phyloP scores from a whole-genome alignment of 352 stramenopile genomes.

The Elongisporangium anandrum region DNA sequence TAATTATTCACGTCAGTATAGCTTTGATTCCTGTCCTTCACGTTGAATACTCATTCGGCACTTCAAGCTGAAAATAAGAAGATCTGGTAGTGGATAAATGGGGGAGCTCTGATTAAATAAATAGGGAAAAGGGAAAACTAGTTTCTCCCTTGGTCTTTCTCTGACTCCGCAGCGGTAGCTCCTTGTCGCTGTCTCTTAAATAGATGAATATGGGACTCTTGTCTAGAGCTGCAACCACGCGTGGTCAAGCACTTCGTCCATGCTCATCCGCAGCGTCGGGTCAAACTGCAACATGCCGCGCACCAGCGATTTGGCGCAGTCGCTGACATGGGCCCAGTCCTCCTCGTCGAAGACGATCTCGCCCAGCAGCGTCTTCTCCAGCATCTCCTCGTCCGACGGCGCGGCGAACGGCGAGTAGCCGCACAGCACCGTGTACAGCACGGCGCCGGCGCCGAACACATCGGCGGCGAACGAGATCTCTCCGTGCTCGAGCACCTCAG shows the following conservation, averaged over 20 bases:
- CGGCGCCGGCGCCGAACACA: conserved; percentile 68
- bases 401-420: conserved; percentile 67
- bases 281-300: conserved; percentile 50
- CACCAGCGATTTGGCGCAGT: conserved; percentile 54
- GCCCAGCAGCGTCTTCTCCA: conserved; percentile 39
- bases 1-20: too few species aligned
- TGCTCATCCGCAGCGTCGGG: conserved; percentile 32
- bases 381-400: conserved; percentile 54
- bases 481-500: conserved; percentile 51
- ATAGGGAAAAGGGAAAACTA: neutral
- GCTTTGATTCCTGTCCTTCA: too few species aligned
- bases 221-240: conserved; percentile 39
- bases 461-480: conserved; percentile 60
- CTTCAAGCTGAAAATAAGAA: neutral
- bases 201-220: neutral
- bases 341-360: conserved; percentile 52
- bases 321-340: conserved; percentile 47
- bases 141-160: neutral
- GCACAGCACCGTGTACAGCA: conserved; percentile 64
- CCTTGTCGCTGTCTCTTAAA: neutral
- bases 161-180: neutral
- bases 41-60: neutral
- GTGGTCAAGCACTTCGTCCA: conserved; percentile 68
- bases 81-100: neutral
- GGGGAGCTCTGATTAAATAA: neutral